Percentiles rank a stretch among this genome's conserved stretches.
These are phyloP conservation scores for Dimocarpus longan DNA, from an alignment of 345 rosid genomes.

Conservation along the genomic window DNA sequence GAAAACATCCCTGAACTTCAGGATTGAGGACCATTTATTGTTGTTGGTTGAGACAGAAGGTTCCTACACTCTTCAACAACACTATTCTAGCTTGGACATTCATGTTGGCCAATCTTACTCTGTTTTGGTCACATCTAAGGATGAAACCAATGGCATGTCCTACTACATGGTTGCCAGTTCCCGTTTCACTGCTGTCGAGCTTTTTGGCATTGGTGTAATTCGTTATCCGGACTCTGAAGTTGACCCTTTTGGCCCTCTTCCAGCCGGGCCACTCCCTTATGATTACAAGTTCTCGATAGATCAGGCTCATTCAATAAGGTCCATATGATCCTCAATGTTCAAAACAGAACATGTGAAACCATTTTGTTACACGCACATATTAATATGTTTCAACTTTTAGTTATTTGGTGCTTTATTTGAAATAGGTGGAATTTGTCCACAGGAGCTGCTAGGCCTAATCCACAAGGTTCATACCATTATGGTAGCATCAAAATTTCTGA, in stretches of 20 bases:
- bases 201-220: conserved; percentile 34
- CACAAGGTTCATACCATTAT: conserved; percentile 54
- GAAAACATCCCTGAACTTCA: conserved; percentile 35
- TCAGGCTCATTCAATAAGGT: conserved; percentile 49
- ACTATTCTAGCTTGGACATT: conserved; percentile 35
- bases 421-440: conserved; percentile 42
- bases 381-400: background rate
- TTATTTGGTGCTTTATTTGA: background rate
- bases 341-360: background rate
- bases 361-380: background rate
- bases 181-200: conserved; percentile 32
- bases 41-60: conserved; percentile 49
- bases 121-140: conserved; percentile 39
- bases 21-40: conserved; percentile 33
- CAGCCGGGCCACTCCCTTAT: conserved; percentile 25
- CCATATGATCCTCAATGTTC: too few species aligned
- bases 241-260: conserved; percentile 30
- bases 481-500: conserved; percentile 41
- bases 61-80: conserved; percentile 37
- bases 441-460: conserved; percentile 53
- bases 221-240: conserved; percentile 36
- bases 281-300: conserved; percentile 45
- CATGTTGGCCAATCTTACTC: conserved; percentile 48
- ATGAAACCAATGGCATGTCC: conserved; percentile 23
- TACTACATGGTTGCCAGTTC: conserved; percentile 51